phyloP scores from a whole-genome alignment of 495 filamentous ascomycete species.

The Viridothelium virens region DNA sequence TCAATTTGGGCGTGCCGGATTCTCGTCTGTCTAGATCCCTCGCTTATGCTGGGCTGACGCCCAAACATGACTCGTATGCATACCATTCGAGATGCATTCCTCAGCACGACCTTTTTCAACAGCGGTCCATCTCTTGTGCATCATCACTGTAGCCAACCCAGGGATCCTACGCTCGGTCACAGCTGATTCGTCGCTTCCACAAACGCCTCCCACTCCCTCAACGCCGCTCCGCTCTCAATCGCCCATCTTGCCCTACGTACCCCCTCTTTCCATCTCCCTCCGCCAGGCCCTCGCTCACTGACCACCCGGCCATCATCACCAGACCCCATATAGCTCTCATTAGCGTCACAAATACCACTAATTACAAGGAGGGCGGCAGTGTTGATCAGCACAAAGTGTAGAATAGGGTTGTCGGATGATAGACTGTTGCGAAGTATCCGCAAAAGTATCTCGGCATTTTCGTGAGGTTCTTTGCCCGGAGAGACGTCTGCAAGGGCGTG shows the following conservation, averaged over 20 bases:
- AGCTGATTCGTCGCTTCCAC: constrained; percentile 33
- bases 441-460: constrained; percentile 80
- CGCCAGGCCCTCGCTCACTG: constrained; percentile 70
- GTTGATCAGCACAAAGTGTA: constrained; percentile 92
- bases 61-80: constrained; percentile 1
- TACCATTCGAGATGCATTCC: neutral
- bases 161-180: neutral
- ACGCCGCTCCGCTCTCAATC: constrained; percentile 70
- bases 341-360: constrained; percentile 76
- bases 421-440: constrained; percentile 66
- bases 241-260: constrained; percentile 76
- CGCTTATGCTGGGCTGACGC: neutral
- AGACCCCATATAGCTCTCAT: constrained; percentile 65
- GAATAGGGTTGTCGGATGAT: constrained; percentile 66
- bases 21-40: neutral
- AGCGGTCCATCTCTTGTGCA: neutral
- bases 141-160: neutral
- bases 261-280: constrained; percentile 87
- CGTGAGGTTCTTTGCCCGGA: constrained; percentile 72
- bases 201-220: constrained; percentile 50
- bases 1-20: neutral
- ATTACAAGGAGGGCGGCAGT: constrained; percentile 79
- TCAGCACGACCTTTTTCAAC: neutral
- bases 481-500: constrained; percentile 71
- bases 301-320: constrained; percentile 68